A percentile compares a stretch with the other conserved stretches of the same genome.
Conservation (phyloP, 495 filamentous ascomycete genomes). For the Aspergillus leporis region DNA sequence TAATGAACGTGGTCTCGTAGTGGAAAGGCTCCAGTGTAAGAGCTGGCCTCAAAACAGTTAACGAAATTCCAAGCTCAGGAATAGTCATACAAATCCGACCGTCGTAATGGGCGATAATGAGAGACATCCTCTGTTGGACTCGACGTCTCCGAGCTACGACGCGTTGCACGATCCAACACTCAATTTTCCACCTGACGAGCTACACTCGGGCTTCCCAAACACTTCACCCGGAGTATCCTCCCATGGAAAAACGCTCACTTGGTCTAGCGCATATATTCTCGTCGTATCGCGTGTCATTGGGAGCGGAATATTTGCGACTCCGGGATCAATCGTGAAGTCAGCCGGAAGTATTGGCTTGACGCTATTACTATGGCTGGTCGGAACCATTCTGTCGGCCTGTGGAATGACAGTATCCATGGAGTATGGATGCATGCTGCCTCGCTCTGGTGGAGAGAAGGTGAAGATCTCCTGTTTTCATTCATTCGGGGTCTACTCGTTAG, state of each 20-base stretch:
- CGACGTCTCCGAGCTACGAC: constrained; percentile 11
- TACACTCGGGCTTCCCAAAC: not conserved
- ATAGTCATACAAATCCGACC: not conserved
- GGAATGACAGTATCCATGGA: constrained; percentile 65
- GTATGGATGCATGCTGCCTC: constrained; percentile 71
- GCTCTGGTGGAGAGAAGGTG: constrained; percentile 68
- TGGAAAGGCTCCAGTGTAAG: no score
- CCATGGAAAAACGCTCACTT: constrained; percentile 46
- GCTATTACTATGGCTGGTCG: constrained; percentile 63
- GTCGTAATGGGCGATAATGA: constrained; percentile 25
- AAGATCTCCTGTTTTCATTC: not conserved
- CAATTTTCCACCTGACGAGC: not conserved
- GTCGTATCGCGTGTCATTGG: constrained; percentile 76
- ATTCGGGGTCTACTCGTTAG: not conserved
- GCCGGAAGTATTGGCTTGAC: constrained; percentile 68
- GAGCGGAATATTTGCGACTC: constrained; percentile 74
- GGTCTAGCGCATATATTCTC: constrained; percentile 72
- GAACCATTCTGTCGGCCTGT: constrained; percentile 59
- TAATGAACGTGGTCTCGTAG: no score
- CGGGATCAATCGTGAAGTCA: constrained; percentile 65
- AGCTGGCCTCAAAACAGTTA: no score
- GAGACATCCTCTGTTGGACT: constrained; percentile 29
- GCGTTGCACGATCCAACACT: not conserved
- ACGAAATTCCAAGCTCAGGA: no score
- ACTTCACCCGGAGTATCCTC: not conserved